Evolutionary conservation across 1,284 basidiomycete species (phyloP), one percentile per base, ranked within the genome.

Genomic region (Acaromyces ingoldii): DNA sequence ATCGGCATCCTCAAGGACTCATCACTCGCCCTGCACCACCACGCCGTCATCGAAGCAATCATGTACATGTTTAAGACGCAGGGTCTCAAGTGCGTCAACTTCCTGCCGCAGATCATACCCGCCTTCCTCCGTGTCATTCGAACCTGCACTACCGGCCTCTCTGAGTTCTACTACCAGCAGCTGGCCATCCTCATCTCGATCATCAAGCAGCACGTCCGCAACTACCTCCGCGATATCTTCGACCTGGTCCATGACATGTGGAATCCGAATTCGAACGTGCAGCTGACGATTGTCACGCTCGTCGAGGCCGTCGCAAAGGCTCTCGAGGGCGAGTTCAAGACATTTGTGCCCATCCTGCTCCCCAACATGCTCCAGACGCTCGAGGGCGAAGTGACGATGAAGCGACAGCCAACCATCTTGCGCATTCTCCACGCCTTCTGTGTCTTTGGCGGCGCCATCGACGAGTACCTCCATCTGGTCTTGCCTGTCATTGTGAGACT

Each of bases 61-160:
- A 98, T 98, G 90, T 89, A 92, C 56, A 97, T 99, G 60, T 98
- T 98, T 82, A 91, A 93, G 77, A 97, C 92, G 0, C 91, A 98
- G 75, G 90, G 95, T 6, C 79, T 98, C 68, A 91, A 92, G 80
- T 97, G 92, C 75, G 92, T 96, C 26, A 84, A 89, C 4, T 98
- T 96, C 79, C 78, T 98, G 30, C 90, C 93, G 39, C 70, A 96
- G 88, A 96, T 99, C 67, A 87, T 99, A 33, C 95, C 95, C 1
- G 95, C 92, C 0, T 96, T 98, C 77, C 84, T 95, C 24, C 80
- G 82, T 41, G 93, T 97, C 30, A 90, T 93, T 25, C 84, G 88
- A 25, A 72, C 85, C 82, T 36, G 89, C 89, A 42, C 79, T 76
- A 30, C 85, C 0, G 86, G 91, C 29, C 78, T 89, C 31, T 90